These are phyloP conservation scores for Groenewaldozyma tartarivorans DNA, from an alignment of 805 yeast species.

Conservation along the genomic window DNA sequence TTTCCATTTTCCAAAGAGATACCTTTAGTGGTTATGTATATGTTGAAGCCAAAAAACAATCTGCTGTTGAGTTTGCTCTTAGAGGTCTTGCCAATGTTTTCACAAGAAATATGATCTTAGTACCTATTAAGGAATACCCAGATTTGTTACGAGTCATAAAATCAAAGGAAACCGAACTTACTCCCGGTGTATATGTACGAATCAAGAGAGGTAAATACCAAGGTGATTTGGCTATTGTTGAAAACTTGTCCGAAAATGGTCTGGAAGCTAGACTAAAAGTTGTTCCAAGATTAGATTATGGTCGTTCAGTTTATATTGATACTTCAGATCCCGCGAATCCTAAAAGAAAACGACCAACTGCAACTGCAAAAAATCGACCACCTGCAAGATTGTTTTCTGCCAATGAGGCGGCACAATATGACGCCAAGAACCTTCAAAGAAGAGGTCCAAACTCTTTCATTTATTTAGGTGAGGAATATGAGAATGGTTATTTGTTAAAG, in stretches of 20 bases:
- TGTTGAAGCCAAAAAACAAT: constrained; percentile 87
- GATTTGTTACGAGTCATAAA: constrained; percentile 84
- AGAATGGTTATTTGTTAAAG: constrained; percentile 78
- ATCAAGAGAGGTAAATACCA: constrained; percentile 84
- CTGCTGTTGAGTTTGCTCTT: constrained; percentile 82
- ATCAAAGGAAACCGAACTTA: constrained; percentile 76
- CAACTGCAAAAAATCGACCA: constrained; percentile 59
- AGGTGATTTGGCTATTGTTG: constrained; percentile 88
- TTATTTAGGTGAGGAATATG: constrained; percentile 82
- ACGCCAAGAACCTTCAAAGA: constrained; percentile 55
- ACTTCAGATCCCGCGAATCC: constrained; percentile 31
- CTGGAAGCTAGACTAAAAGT: constrained; percentile 88
- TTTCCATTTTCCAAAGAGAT: constrained; percentile 89
- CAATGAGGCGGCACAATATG: constrained; percentile 79
- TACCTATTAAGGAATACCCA: constrained; percentile 93
- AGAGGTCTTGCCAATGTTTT: constrained; percentile 86
- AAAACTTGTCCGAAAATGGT: constrained; percentile 88
- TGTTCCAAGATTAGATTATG: constrained; percentile 91
- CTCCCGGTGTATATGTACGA: constrained; percentile 89
- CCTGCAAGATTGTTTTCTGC: constrained; percentile 81
- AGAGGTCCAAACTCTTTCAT: constrained; percentile 50
- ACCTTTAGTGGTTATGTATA: constrained; percentile 86
- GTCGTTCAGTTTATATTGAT: constrained; percentile 34
- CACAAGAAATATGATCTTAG: constrained; percentile 62
- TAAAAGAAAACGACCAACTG: constrained; percentile 39